Percentiles rank a stretch among this genome's conserved stretches.
These are phyloP conservation scores for Helicostylum pulchrum DNA, from an alignment of 192 early-diverging fungal genomes.

Conservation along the genomic window DNA sequence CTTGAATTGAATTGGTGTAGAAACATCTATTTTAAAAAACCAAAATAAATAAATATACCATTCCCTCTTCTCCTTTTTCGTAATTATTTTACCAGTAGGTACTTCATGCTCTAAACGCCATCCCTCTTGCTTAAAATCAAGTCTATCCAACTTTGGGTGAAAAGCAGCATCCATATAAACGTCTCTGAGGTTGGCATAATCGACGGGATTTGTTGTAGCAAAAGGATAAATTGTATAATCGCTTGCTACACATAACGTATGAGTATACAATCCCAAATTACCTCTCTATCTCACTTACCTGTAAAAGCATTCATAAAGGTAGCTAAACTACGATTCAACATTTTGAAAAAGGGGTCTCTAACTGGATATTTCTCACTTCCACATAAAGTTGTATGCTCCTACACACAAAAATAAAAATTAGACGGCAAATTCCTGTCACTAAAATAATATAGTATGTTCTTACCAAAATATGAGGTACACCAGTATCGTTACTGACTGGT, in stretches of 20 bases:
- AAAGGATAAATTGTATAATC: slow-evolving; percentile 94
- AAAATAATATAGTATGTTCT: not conserved
- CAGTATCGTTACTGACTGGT: slow-evolving; percentile 74
- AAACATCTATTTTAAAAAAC: slow-evolving; percentile 51
- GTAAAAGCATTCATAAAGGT: slow-evolving; percentile 99
- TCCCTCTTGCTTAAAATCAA: slow-evolving; percentile 93
- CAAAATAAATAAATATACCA: not conserved
- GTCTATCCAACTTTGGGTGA: slow-evolving; percentile 68
- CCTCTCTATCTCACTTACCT: slow-evolving; percentile 36
- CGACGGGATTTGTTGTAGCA: slow-evolving; percentile 83
- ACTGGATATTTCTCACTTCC: slow-evolving; percentile 87
- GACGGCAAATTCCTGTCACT: not conserved
- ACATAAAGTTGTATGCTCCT: slow-evolving; percentile 92
- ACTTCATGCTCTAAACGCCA: slow-evolving; percentile 88
- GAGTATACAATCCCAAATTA: not conserved
- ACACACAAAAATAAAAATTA: not conserved
- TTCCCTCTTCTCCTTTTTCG: not conserved
- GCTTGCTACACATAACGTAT: slow-evolving; percentile 47
- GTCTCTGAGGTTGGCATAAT: slow-evolving; percentile 83
- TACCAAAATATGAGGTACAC: slow-evolving; percentile 88
- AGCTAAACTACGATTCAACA: slow-evolving; percentile 91
- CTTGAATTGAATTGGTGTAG: slow-evolving; percentile 78
- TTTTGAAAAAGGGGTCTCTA: slow-evolving; percentile 98
- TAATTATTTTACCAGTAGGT: slow-evolving; percentile 41
- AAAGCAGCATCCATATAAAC: slow-evolving; percentile 95